Evolutionary conservation across 345 rosid species (phyloP).

Genomic region (Limnanthes douglasii): DNA sequence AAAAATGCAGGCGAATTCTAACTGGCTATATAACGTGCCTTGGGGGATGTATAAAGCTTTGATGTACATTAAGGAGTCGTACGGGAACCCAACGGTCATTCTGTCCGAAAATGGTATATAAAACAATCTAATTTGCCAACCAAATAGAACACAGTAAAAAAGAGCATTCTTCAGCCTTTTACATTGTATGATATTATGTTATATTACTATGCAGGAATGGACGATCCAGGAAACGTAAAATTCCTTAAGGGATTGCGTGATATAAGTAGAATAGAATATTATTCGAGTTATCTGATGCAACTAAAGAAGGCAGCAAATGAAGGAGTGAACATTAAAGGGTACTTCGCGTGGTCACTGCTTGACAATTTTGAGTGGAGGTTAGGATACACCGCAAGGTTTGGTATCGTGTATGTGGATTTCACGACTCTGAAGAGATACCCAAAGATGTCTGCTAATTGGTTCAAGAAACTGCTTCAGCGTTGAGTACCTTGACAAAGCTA

Average conservation of each 20-base stretch:
- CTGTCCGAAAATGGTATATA: slow-evolving; percentile 78
- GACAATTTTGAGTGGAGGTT: slow-evolving; percentile 93
- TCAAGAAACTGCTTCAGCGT: slow-evolving; percentile 38
- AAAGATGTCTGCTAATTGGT: slow-evolving; percentile 93
- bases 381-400: slow-evolving; percentile 85
- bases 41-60: slow-evolving; percentile 92
- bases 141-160: too few relatives aligned
- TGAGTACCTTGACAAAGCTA: too few relatives aligned
- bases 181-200: neutral
- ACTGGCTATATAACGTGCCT: slow-evolving; percentile 89
- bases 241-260: slow-evolving; percentile 56
- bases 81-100: slow-evolving; percentile 78
- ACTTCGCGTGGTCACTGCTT: slow-evolving; percentile 93
- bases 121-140: too few relatives aligned
- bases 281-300: slow-evolving; percentile 54
- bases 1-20: slow-evolving; percentile 54
- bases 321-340: slow-evolving; percentile 75
- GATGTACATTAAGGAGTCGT: slow-evolving; percentile 73
- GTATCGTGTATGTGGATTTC: slow-evolving; percentile 80
- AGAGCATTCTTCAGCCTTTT: neutral
- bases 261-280: slow-evolving; percentile 64
- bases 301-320: slow-evolving; percentile 71
- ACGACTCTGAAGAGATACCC: slow-evolving; percentile 63
- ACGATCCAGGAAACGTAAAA: slow-evolving; percentile 75
- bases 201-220: slow-evolving; percentile 45